Evolutionary conservation across 2,329 filamentous ascomycete species (phyloP).

Genomic region (Xylaria sp.): DNA sequence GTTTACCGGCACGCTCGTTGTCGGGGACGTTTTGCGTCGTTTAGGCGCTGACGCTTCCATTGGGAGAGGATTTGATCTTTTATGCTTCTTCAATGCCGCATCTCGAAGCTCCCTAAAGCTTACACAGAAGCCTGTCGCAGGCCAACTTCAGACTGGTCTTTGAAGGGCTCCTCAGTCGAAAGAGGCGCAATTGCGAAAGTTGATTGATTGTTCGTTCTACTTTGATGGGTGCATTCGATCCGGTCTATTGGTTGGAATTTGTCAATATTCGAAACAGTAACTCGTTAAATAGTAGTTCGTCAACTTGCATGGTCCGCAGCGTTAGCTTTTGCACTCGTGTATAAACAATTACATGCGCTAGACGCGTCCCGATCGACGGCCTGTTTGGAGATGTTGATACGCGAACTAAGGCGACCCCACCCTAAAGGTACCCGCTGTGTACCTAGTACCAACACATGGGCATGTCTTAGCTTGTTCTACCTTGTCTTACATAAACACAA

Average conservation of each 20-base stretch:
- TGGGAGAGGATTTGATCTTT: background rate
- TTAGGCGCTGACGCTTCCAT: conserved; percentile 71
- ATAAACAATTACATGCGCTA: conserved; percentile 20
- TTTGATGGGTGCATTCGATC: conserved; percentile 4
- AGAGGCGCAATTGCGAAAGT: background rate
- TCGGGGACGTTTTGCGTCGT: conserved; percentile 70
- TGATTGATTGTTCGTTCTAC: background rate
- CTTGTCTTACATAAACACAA: background rate
- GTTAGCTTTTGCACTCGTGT: conserved; percentile 14
- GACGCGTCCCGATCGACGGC: conserved; percentile 34
- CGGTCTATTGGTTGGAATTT: no score
- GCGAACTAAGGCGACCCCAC: conserved; percentile 30
- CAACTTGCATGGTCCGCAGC: background rate
- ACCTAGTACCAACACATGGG: background rate
- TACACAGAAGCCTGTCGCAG: background rate
- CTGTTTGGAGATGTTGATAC: conserved; percentile 30
- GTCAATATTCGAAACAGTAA: no score
- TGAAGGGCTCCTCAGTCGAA: background rate
- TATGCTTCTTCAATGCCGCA: conserved; percentile 5
- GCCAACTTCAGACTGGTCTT: no score
- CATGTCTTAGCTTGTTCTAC: conserved; percentile 17
- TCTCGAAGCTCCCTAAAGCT: background rate
- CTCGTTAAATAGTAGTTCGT: background rate
- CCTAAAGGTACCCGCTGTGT: conserved; percentile 26
- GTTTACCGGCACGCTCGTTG: conserved; percentile 55